Evolutionary conservation across 73 alveolate genomes (phyloP).

Genomic region (Paramecium caudatum): DNA sequence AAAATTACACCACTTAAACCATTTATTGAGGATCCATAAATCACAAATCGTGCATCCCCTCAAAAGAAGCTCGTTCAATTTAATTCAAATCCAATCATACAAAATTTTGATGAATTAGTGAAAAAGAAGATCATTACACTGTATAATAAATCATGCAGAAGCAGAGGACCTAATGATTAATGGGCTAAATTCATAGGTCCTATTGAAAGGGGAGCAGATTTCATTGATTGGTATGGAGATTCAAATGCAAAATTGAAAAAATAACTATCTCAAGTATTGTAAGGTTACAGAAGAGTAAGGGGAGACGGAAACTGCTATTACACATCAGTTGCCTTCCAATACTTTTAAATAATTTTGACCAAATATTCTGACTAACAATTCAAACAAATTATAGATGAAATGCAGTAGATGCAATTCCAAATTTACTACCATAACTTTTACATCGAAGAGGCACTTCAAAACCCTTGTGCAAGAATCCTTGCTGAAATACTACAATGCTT

Average conservation of each 20-base stretch:
- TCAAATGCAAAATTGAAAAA: neutral
- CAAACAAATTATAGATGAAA: neutral
- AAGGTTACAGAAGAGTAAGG: conserved; percentile 11
- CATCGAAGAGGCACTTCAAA: neutral
- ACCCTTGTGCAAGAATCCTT: neutral
- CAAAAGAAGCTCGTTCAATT: too few relatives aligned
- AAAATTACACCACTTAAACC: too few relatives aligned
- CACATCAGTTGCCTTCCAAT: neutral
- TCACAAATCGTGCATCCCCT: too few relatives aligned
- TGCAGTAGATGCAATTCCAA: neutral
- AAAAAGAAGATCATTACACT: neutral
- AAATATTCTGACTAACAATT: neutral
- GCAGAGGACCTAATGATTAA: neutral
- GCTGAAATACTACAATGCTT: neutral
- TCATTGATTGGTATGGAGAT: neutral
- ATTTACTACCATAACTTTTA: neutral
- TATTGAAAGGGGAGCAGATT: neutral
- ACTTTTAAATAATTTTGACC: neutral
- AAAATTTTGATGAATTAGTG: neutral
- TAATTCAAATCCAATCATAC: too few relatives aligned
- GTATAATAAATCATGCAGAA: conserved; percentile 16
- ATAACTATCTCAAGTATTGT: neutral
- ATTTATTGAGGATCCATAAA: too few relatives aligned
- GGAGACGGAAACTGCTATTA: conserved; percentile 22
- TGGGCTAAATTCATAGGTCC: neutral